Percentiles rank a stretch among this genome's conserved stretches.
phyloP scores from a whole-genome alignment of 1,284 basidiomycete species.

The Pulchroboletus neoregius region DNA sequence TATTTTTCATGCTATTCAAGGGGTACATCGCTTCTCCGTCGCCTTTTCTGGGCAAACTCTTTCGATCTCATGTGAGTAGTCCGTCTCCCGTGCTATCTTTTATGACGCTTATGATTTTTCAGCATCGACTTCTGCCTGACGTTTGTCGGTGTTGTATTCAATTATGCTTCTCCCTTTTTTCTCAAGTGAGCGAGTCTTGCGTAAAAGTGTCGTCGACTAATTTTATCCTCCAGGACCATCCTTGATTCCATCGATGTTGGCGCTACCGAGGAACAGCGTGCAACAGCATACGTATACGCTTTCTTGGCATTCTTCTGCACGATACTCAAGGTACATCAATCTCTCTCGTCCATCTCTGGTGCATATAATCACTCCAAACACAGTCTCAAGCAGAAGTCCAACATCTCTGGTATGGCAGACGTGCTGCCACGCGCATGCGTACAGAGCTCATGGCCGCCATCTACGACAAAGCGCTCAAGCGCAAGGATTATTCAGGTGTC shows the following conservation, averaged over 20 bases:
- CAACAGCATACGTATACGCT: slow-evolving; percentile 62
- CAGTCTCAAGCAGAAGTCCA: slow-evolving; percentile 57
- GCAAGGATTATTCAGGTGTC: slow-evolving; percentile 81
- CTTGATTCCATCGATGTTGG: slow-evolving; percentile 26
- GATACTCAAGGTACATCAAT: slow-evolving; percentile 39
- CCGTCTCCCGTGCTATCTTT: background rate
- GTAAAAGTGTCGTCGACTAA: background rate
- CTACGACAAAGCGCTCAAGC: slow-evolving; percentile 86
- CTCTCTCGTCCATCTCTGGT: background rate
- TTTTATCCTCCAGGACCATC: slow-evolving; percentile 32
- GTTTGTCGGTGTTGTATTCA: slow-evolving; percentile 49
- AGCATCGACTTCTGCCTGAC: slow-evolving; percentile 67
- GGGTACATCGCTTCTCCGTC: slow-evolving; percentile 54
- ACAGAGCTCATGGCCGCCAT: slow-evolving; percentile 68
- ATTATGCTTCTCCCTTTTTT: slow-evolving; percentile 54
- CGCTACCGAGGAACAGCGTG: slow-evolving; percentile 39
- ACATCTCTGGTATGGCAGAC: slow-evolving; percentile 63
- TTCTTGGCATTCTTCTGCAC: slow-evolving; percentile 52
- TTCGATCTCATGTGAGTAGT: slow-evolving; percentile 57
- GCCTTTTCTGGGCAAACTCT: slow-evolving; percentile 65
- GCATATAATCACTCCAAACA: slow-evolving; percentile 1
- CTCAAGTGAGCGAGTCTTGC: slow-evolving; percentile 30
- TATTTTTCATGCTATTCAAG: slow-evolving; percentile 23
- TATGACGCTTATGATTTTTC: background rate
- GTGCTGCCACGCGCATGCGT: slow-evolving; percentile 54